Base-by-base conservation (phyloP, 1,284 basidiomycete species). In the Leccinum fuscescens region DNA sequence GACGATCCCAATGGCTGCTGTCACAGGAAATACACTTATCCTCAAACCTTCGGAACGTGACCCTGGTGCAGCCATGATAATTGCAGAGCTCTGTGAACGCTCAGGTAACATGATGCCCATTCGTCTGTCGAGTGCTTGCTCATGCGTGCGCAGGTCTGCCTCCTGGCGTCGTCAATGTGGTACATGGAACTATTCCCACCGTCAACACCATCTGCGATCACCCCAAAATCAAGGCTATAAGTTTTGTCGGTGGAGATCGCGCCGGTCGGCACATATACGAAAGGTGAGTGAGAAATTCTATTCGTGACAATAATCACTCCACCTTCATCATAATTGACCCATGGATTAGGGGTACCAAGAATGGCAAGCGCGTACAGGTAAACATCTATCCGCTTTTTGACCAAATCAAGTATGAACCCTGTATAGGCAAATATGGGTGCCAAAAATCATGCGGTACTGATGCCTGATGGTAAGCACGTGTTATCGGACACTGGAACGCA, bases 41-140 rank as follows among this genome's bases (percentile, higher is more conserved):
- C 79, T 98, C 67, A 99, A 99, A 74, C 96, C 96, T 20, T 96
- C 94, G 2, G 96, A 98, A 76, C 87, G 96, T 31, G 96, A 97
- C 72, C 96, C 96, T 20, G 96, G 95, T 62, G 96, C 96, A 8
- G 90, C 94, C 15, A 96, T 97, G 92, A 96, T 99, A 65, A 94
- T 99, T 67, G 94, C 95, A 46, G 96, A 98, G 75, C 83, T 98
- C 6, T 94, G 92, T 71, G 85, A 92, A 74, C 86, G 86, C 62
- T 94, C 96, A 63, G 92, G 85, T 85, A 58, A 64, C 70, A 80
- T 80, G 55, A 60, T 67, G 56, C 15, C 15, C 24, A 31, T 56
- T n/a, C 6, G 2, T 37, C 15, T 15, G 44, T 39, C 20, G 24
- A 58, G 12, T 29, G 12, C 27, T 48, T 49, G 39, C 51, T 63